A percentile compares a stretch with the other conserved stretches of the same genome.
Evolutionary conservation across 305 asterid genomes (phyloP).

Genomic region (Withania somnifera): DNA sequence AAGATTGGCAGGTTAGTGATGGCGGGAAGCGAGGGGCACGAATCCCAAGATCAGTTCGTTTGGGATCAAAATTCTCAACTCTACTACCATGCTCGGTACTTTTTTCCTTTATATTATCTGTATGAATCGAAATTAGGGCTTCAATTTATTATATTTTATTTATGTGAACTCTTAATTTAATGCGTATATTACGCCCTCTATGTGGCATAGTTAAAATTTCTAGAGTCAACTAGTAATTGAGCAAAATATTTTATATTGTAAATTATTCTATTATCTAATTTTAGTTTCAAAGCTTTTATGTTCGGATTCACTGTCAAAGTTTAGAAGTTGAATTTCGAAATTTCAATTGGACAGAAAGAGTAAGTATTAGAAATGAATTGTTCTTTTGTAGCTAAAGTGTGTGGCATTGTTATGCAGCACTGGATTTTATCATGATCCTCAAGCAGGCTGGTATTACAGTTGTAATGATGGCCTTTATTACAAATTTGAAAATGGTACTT

Average conservation of each 20-base stretch:
- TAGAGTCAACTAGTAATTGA: no score
- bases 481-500: constrained; percentile 76
- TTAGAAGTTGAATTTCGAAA: no score
- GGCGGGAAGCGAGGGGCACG: background rate
- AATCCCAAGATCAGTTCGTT: constrained; percentile 21
- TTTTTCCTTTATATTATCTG: background rate
- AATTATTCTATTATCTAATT: no score
- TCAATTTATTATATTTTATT: background rate
- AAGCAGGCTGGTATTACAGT: constrained; percentile 86
- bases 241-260: no score
- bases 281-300: no score
- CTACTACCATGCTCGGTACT: constrained; percentile 69
- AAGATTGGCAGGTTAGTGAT: background rate
- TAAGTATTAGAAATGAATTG: constrained; percentile 5
- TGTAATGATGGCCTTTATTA: constrained; percentile 69
- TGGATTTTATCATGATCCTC: constrained; percentile 83
- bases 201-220: no score
- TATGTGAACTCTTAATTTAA: background rate
- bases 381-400: background rate
- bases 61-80: constrained; percentile 86
- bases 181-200: background rate
- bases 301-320: no score
- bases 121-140: constrained; percentile 7
- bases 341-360: no score
- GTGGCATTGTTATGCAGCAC: no score